Evolutionary conservation across 2,329 filamentous ascomycete genomes (phyloP), one percentile per base, ranked within the genome.

Genomic region (Plectosphaerella plurivora): DNA sequence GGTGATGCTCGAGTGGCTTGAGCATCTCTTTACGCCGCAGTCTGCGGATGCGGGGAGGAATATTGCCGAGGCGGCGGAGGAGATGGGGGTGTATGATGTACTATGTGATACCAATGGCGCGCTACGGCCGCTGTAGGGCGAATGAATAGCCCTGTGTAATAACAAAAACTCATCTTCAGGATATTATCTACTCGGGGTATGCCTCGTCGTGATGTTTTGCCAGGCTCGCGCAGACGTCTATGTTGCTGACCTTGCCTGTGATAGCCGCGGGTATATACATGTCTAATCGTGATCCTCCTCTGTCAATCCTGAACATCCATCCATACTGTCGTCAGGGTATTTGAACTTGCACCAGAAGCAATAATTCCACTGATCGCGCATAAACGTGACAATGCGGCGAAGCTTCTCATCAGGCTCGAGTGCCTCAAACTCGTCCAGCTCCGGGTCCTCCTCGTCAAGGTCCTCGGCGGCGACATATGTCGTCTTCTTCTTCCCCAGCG

Each of bases 261-360:
- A 22, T 22, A 5, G 22, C 22, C 22, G 22, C 22, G 22, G 22
- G 28, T 33, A 12, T 33, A 33, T 33, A n/a, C 5, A 8, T 33
- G 14, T 45, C 44, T 61, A 81, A 60, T 86, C 82, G 56, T 87
- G 83, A 61, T 97, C 92, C 63, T 96, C 91, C 69, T 97, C 94
- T 0, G 84, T 88, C 36, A 86, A 52, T 1, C 94, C 94, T 0
- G 94, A 93, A 75, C 94, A 99, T 0, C 89, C 92, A 12, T 94
- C 90, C 87, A 97, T 86, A 36, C 74, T 70, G 36, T 73, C 74
- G 63, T 91, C 84, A 0, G 84, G 81, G 66, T 97, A 99, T 50
- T 76, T 75, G 68, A 81, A 88, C 68, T 97, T 97, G 71, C 94
- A 99, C 89, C 92, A 99, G 66, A 97, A 96, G 72, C 94, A 99